Evolutionary conservation across 306 rosid species (phyloP).

Genomic region (Castanea crenata): DNA sequence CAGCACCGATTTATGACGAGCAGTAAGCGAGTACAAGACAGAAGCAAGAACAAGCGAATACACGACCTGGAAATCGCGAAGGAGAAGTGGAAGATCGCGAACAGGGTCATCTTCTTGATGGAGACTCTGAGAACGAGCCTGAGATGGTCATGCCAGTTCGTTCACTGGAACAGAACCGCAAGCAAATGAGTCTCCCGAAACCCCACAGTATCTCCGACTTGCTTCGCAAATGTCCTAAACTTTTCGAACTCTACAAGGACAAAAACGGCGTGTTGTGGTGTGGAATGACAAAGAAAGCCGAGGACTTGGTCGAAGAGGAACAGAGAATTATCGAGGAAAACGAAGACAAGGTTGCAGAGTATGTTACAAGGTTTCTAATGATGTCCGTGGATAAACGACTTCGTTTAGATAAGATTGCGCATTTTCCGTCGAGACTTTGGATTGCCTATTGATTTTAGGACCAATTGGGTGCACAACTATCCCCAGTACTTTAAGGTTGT

Average conservation of each 20-base stretch:
- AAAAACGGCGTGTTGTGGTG: constrained; percentile 59
- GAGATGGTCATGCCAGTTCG: constrained; percentile 74
- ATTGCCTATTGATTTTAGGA: constrained; percentile 46
- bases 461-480: constrained; percentile 60
- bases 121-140: constrained; percentile 63
- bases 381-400: constrained; percentile 67
- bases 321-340: constrained; percentile 36
- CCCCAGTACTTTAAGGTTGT: constrained; percentile 58
- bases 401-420: constrained; percentile 57
- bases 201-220: constrained; percentile 72
- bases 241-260: constrained; percentile 63
- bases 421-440: constrained; percentile 50
- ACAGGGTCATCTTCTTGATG: constrained; percentile 55
- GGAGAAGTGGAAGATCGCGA: constrained; percentile 69
- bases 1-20: constrained; percentile 48
- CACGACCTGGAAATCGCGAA: constrained; percentile 66
- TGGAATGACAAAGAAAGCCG: constrained; percentile 61
- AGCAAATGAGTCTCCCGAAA: constrained; percentile 71
- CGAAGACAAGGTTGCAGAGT: constrained; percentile 63
- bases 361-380: constrained; percentile 72
- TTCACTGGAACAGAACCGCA: constrained; percentile 43
- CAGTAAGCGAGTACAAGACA: constrained; percentile 52
- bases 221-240: constrained; percentile 56
- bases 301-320: constrained; percentile 54
- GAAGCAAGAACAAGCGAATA: constrained; percentile 60